A percentile compares a stretch with the other conserved stretches of the same genome.
These are phyloP conservation scores for Drechslerella coelobrocha DNA, from an alignment of 2,329 filamentous ascomycete genomes.

Conservation along the genomic window DNA sequence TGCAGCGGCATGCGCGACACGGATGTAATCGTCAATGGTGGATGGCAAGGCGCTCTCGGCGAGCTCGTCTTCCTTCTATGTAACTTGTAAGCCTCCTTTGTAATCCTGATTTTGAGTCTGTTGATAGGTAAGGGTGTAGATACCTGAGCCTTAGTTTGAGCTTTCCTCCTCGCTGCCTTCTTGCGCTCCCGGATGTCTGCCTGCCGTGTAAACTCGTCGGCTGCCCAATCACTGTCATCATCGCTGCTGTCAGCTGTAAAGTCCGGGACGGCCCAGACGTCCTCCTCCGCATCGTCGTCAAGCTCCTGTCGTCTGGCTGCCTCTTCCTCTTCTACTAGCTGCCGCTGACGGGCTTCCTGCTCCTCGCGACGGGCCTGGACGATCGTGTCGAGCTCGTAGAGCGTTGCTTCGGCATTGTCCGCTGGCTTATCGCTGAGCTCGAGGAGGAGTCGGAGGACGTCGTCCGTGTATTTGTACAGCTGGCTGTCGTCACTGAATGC, in stretches of 20 bases:
- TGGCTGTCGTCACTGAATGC: conserved; percentile 57
- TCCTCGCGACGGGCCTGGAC: conserved; percentile 60
- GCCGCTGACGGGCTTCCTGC: conserved; percentile 27
- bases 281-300: conserved; percentile 59
- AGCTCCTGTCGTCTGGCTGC: conserved; percentile 77
- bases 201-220: conserved; percentile 55
- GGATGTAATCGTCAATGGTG: conserved; percentile 36
- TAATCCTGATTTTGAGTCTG: not conserved
- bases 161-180: conserved; percentile 51
- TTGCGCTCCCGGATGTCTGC: conserved; percentile 44
- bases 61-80: conserved; percentile 21
- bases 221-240: conserved; percentile 50
- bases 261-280: conserved; percentile 73
- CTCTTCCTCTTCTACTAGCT: conserved; percentile 80
- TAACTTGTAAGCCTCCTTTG: not conserved
- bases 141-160: not conserved
- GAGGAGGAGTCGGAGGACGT: conserved; percentile 78
- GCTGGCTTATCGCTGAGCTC: conserved; percentile 81
- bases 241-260: conserved; percentile 62
- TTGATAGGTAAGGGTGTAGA: not conserved
- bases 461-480: conserved; percentile 65
- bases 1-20: conserved; percentile 22
- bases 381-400: conserved; percentile 69
- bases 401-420: conserved; percentile 66
- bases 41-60: not conserved